These are phyloP conservation scores for Myriosclerotinia curreyana DNA, from an alignment of 2,329 filamentous ascomycete genomes.

Conservation along the genomic window DNA sequence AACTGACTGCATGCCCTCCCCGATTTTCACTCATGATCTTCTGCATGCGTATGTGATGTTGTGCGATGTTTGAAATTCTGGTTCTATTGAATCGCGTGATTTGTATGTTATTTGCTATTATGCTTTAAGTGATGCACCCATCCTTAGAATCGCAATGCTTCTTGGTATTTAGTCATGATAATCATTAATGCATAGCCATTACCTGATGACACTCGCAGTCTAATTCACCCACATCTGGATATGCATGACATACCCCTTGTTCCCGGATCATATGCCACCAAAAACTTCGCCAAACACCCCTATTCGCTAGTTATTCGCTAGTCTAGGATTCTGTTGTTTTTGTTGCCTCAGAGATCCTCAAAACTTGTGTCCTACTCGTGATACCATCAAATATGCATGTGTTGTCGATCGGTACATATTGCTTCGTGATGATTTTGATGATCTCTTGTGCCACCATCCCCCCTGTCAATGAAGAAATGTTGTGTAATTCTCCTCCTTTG, in stretches of 20 bases:
- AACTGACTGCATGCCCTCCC: not conserved
- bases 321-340: slow-evolving; percentile 20
- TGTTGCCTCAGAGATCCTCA: slow-evolving; percentile 29
- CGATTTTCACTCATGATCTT: not conserved
- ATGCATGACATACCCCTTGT: not conserved
- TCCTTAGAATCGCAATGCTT: not conserved
- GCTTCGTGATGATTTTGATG: slow-evolving; percentile 80
- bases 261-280: not conserved
- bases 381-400: slow-evolving; percentile 70
- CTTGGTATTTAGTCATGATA: slow-evolving; percentile 1
- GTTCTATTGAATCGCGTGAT: not conserved
- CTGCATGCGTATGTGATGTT: not conserved
- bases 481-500: slow-evolving; percentile 84
- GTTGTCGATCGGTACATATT: slow-evolving; percentile 70
- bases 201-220: not conserved
- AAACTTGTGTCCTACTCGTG: slow-evolving; percentile 37
- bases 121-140: not conserved
- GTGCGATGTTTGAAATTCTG: not conserved
- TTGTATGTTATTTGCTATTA: not conserved
- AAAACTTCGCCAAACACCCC: not conserved
- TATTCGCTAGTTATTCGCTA: slow-evolving; percentile 16
- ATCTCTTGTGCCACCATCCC: slow-evolving; percentile 96
- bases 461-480: slow-evolving; percentile 81
- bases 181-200: not conserved
- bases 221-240: not conserved